Base-by-base conservation (phyloP, 1,284 basidiomycete genomes). In the Ganoderma sinense region DNA sequence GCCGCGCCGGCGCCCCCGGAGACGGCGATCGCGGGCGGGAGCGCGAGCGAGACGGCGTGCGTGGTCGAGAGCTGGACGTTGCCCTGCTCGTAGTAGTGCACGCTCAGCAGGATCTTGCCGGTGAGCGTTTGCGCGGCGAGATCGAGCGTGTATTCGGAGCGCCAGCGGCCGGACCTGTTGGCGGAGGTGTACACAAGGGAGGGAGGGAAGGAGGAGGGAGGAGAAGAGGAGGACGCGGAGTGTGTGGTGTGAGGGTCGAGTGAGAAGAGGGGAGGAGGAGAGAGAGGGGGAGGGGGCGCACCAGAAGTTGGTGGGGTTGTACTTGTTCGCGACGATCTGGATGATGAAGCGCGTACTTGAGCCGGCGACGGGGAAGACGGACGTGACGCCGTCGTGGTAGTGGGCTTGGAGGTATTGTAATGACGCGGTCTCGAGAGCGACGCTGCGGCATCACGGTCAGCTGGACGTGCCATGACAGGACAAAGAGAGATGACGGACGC, bases 11-110 rank as follows among this genome's bases (percentile, higher is more conserved):
- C 80, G 3, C 89, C 85, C 8, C 88, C 80, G 2, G 86, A 83
- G 2, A 85, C 82, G 3, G 84, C 78, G 55, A 91, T 82, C 1
- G 87, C 84, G 20, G 88, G 78, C 2, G 94, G 92, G 48, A 95
- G 86, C 5, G 85, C 80, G 75, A 96, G 86, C 8, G 89, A 87
- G 45, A 93, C 81, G 18, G 83, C 83, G 78, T 96, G 92, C 2
- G 85, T 89, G 8, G 96, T 94, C 31, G 91, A 86, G 41, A 98
- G 87, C 88, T 98, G 97, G 40, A 97, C 97, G 78, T 97, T 97
- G 76, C 96, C 97, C 81, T 97, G 96, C 80, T 98, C 97, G 78
- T 96, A 98, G 79, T 98, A 98, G 80, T 98, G 97, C 31, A 97
- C 92, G 77, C 96, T 94, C 60, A 96, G 88, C 26, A 92, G 82